These are phyloP conservation scores for Podaxis sp. DNA, from an alignment of 768 basidiomycete genomes.

Conservation along the genomic window DNA sequence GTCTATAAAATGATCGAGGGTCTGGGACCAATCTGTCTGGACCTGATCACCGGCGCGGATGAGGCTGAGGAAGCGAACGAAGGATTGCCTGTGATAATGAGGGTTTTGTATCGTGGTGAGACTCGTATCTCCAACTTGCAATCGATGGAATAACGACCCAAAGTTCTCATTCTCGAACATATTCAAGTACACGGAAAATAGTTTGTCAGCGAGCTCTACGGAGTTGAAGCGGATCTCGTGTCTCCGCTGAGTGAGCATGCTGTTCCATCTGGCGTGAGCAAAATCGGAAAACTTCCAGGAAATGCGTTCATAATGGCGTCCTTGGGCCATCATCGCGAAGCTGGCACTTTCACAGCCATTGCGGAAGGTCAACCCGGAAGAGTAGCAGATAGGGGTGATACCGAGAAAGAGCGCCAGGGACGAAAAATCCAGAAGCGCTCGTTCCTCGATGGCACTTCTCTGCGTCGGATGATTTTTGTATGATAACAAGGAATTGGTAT, in stretches of 20 bases:
- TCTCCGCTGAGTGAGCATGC: neutral
- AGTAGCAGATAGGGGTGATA: slow-evolving; percentile 1
- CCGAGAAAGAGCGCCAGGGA: slow-evolving; percentile 13
- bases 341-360: neutral
- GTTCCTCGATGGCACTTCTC: slow-evolving; percentile 4
- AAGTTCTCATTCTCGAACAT: slow-evolving; percentile 43
- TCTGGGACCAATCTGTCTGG: slow-evolving; percentile 37
- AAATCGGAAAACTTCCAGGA: slow-evolving; percentile 7
- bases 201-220: slow-evolving; percentile 31
- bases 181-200: slow-evolving; percentile 40
- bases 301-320: slow-evolving; percentile 3
- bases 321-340: neutral
- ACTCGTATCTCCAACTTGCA: slow-evolving; percentile 9
- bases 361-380: slow-evolving; percentile 6
- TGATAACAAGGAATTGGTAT: slow-evolving; percentile 40
- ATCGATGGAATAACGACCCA: slow-evolving; percentile 1
- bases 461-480: slow-evolving; percentile 5
- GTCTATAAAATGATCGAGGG: slow-evolving; percentile 33
- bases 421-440: slow-evolving; percentile 12
- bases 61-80: slow-evolving; percentile 41
- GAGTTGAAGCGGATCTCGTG: slow-evolving; percentile 2
- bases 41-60: slow-evolving; percentile 32
- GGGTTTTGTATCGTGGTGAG: slow-evolving; percentile 18
- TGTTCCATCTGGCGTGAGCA: slow-evolving; percentile 2
- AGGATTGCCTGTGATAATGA: slow-evolving; percentile 49